Conservation (phyloP, 345 rosid species). For the Boechera retrofracta region DNA sequence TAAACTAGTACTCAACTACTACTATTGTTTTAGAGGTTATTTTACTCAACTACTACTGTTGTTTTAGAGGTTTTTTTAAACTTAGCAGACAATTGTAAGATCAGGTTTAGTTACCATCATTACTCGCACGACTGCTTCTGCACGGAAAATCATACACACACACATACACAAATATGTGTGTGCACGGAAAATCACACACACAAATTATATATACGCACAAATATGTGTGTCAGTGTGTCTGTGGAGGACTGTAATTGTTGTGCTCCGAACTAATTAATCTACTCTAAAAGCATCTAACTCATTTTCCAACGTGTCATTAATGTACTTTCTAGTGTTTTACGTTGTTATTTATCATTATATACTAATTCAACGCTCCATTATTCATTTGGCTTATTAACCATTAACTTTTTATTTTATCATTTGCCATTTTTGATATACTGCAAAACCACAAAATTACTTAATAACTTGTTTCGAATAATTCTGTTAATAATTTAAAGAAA, state of each 20-base stretch:
- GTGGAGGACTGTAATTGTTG: not conserved
- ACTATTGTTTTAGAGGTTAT: not conserved
- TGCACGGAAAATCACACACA: constrained; percentile 37
- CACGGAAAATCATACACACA: constrained; percentile 40
- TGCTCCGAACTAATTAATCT: constrained; percentile 4
- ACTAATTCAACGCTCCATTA: not conserved
- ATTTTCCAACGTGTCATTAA: constrained; percentile 27
- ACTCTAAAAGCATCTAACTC: not conserved
- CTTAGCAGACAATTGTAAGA: constrained; percentile 21
- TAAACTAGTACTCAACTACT: not conserved
- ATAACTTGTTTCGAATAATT: not conserved
- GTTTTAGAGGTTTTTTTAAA: not conserved
- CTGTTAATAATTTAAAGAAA: not conserved
- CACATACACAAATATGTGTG: not conserved
- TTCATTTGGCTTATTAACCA: not conserved
- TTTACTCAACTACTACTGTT: not conserved
- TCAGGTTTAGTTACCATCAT: constrained; percentile 38
- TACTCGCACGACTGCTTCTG: constrained; percentile 37
- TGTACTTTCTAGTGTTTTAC: not conserved
- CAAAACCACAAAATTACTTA: not conserved
- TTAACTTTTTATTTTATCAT: too few relatives aligned
- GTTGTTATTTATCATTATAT: not conserved
- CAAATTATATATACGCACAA: not conserved
- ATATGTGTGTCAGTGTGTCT: constrained; percentile 32
- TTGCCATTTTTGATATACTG: not conserved